Evolutionary conservation across 805 yeast genomes (phyloP), one percentile per base, ranked within the genome.

Genomic region (Cyberlindnera galapagoensis): DNA sequence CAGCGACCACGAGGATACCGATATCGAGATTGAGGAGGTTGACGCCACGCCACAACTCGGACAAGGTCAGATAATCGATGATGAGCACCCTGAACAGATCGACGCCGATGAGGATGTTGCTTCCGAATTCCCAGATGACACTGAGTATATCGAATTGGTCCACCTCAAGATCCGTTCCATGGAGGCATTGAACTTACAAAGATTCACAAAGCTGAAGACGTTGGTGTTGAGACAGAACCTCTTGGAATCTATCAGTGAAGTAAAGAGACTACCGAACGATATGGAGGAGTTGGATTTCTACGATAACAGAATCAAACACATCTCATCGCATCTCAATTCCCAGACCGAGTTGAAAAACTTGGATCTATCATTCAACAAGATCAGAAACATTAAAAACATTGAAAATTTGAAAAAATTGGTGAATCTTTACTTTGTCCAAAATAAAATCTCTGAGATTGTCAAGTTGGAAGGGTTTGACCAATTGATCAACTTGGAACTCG

Each of bases 311-410:
- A 81, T 92, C 47, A 76, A 79, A 43, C 96, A 87, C 52, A 85
- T 92, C 31, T 77, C 88, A 5, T 75, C 77, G 28, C 79, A 75
- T 47, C 52, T 86, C 13, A 74, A 70, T 39, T 73, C 74, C 29
- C 70, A 86, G 43, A 58, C 52, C 3, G 69, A 73, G 23, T 58
- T 87, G 40, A 68, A 57, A 35, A 68, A 52, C 33, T 63, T 92
- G 46, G 98, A 92, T 59, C 65, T 92, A 17, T 83, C 95, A 16
- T 92, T 92, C 62, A 92, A 92, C 58, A 83, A 80, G 52, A 84
- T 90, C 51, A 79, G 81, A 47, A 82, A 80, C 54, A 83, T 90
- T 50, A 83, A 84, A 60, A 84, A 87, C 54, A 46, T 90, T 26
- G 81, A 76, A 28, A 62, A 69, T 5, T 61, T 90, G 44, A 63